phyloP scores from a whole-genome alignment of 768 basidiomycete species.

The Galerina sulciceps region DNA sequence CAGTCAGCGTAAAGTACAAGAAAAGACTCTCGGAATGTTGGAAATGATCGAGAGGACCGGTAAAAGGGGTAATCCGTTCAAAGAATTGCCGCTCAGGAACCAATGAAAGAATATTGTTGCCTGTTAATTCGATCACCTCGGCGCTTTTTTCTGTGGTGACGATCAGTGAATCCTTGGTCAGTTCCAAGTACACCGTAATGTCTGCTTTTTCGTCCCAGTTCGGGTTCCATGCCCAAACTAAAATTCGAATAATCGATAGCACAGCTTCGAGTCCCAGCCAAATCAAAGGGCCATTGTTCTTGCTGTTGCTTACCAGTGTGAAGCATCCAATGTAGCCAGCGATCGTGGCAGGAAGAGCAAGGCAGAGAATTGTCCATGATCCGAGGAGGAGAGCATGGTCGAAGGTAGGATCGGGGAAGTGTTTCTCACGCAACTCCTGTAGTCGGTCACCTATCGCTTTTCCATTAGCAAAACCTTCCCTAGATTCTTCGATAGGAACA shows the following conservation, averaged over 20 bases:
- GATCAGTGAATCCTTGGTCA: neutral
- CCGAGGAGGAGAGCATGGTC: too few species aligned
- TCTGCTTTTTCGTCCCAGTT: constrained; percentile 1
- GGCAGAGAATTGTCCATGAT: neutral
- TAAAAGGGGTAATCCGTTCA: neutral
- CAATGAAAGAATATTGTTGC: neutral
- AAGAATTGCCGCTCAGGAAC: neutral
- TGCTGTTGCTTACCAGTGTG: constrained; percentile 1
- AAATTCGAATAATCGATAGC: constrained; percentile 10
- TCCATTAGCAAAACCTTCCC: neutral
- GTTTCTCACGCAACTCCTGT: neutral
- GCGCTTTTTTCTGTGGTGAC: neutral
- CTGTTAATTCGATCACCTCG: neutral
- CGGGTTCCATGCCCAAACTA: constrained; percentile 17
- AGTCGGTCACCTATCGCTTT: neutral
- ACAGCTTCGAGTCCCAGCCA: constrained; percentile 15
- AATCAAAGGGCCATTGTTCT: neutral
- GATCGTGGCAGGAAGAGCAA: neutral
- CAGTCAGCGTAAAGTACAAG: neutral
- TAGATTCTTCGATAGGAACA: neutral
- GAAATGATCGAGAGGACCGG: neutral
- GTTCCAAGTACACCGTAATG: neutral
- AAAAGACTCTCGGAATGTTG: neutral
- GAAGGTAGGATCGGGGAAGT: neutral
- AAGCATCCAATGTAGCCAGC: constrained; percentile 17